phyloP scores from a whole-genome alignment of 495 filamentous ascomycete species.

The Penicillium odoratum region DNA sequence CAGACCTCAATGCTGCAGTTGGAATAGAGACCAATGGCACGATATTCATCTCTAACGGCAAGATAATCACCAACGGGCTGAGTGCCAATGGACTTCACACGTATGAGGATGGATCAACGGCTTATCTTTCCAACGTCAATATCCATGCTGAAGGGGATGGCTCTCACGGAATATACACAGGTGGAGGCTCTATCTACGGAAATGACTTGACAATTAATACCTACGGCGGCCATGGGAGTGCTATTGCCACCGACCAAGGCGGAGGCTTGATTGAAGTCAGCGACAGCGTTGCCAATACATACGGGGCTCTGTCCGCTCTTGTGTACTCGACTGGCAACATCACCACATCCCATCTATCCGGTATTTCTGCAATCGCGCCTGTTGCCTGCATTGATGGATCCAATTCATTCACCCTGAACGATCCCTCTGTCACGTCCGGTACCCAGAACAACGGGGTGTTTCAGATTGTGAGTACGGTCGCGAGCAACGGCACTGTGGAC shows the following conservation, averaged over 20 bases:
- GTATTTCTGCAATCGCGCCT: constrained; percentile 2
- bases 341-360: neutral
- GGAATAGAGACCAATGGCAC: constrained; percentile 8
- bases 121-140: neutral
- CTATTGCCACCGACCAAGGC: constrained; percentile 4
- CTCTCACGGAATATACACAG: constrained; percentile 6
- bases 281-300: neutral
- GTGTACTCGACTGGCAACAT: constrained; percentile 8
- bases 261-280: constrained; percentile 4
- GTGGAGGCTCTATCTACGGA: constrained; percentile 3
- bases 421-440: constrained; percentile 1
- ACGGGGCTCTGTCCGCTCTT: constrained; percentile 1
- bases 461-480: constrained; percentile 5
- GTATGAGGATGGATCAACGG: constrained; percentile 3
- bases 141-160: constrained; percentile 2
- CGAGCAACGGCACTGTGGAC: neutral
- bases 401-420: constrained; percentile 1
- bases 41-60: constrained; percentile 1
- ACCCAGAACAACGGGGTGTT: constrained; percentile 3
- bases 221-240: constrained; percentile 2
- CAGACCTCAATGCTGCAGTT: constrained; percentile 6
- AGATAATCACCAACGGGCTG: neutral
- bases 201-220: neutral
- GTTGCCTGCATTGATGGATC: constrained; percentile 4
- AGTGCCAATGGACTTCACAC: constrained; percentile 7